Base-by-base conservation (phyloP, 148 eudicot genomes). In the Hydrangea macrophylla region DNA sequence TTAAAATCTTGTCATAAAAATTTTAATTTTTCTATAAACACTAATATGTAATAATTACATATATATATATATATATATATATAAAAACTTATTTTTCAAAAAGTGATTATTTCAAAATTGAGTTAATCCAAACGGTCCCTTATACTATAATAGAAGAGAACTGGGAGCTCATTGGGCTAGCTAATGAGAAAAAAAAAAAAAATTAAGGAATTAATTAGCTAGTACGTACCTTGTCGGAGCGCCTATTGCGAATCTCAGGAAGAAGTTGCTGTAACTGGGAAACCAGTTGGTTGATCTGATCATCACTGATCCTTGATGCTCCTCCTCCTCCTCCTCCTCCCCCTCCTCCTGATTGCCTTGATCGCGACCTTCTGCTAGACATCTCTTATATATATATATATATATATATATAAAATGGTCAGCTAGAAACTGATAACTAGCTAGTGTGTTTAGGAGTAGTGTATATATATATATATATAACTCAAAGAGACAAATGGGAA, bases 211-310 rank as follows among this genome's bases (percentile, higher is more conserved):
- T 7, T 9, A 35, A 6, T 25, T 40, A n/a, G 3, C 18, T 50
- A 17, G 9, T 55, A 65, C 4, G 25, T 22, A 89, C 96, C 86
- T 89, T 89, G 60, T 89, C 87, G 2, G 89, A 79, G 62, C 84
- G 89, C 20, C 87, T 79, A 40, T 70, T 63, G 20, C 70, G 81
- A 51, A 86, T 81, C 75, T 89, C 91, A 50, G 96, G 91, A 30
- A 89, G 87, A 76, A 86, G 91, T 56, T 86, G 86, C 42, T 86
- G 96, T 72, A 89, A 75, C 73, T 86, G 86, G 71, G 85, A 75
- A 62, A 89, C 86, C 63, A 89, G 95, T 48, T 82, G 83, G 62
- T 51, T 67, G 62, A 74, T 74, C 42, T 74, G 77, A 67, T 74
- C 77, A 48, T 74, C 77, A n/a, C 30, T 50, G 27, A 74, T 67